These are phyloP conservation scores for Grammothele lineata DNA, from an alignment of 768 basidiomycete genomes.

Conservation along the genomic window DNA sequence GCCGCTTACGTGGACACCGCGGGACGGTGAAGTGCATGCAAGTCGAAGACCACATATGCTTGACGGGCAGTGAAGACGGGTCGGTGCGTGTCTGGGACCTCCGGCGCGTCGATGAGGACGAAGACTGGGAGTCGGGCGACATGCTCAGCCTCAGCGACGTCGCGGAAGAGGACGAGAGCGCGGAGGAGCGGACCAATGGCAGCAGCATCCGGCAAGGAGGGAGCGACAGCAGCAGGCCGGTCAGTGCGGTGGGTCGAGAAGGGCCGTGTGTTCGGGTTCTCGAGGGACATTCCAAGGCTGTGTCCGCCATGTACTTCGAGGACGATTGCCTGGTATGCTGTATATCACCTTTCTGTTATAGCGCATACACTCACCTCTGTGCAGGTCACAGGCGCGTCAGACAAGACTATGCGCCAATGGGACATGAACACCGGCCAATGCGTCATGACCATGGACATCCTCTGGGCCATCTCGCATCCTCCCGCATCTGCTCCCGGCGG, in stretches of 20 bases:
- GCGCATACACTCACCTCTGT: background rate
- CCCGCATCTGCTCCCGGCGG: conserved; percentile 40
- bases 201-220: conserved; percentile 28
- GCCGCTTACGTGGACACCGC: conserved; percentile 76
- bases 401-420: conserved; percentile 99
- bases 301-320: conserved; percentile 94
- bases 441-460: conserved; percentile 98
- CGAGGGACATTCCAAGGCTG: conserved; percentile 90
- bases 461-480: conserved; percentile 98
- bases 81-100: conserved; percentile 90
- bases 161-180: conserved; percentile 54
- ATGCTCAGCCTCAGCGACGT: conserved; percentile 59
- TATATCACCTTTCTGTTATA: conserved; percentile 15
- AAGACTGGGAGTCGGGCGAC: conserved; percentile 49
- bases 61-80: conserved; percentile 89
- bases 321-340: conserved; percentile 80
- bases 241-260: conserved; percentile 40
- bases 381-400: conserved; percentile 94
- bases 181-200: conserved; percentile 35
- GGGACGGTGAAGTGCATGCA: conserved; percentile 86
- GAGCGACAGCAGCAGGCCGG: conserved; percentile 30
- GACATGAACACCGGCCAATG: conserved; percentile 97
- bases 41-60: conserved; percentile 85
- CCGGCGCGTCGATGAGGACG: conserved; percentile 71
- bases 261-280: conserved; percentile 69